phyloP scores from a whole-genome alignment of 1,139 yeast species.

The Trichomonascaceae sp. region DNA sequence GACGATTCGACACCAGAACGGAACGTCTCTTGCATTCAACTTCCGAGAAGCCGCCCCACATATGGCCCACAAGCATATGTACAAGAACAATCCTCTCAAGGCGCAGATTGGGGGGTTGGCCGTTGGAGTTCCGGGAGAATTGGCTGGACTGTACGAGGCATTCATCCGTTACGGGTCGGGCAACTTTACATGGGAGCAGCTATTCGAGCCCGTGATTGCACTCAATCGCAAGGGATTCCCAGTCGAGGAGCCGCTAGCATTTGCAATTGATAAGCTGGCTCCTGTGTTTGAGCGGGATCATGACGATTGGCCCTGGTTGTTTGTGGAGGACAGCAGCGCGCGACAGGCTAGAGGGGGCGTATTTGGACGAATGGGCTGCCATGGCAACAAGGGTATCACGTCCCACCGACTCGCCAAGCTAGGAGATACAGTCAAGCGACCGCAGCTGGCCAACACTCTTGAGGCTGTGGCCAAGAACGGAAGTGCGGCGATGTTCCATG shows the following conservation, averaged over 20 bases:
- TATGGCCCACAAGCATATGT: slow-evolving; percentile 54
- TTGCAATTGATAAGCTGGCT: slow-evolving; percentile 20
- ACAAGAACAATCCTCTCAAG: slow-evolving; percentile 29
- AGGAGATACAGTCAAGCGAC: slow-evolving; percentile 53
- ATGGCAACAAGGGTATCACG: too few species aligned
- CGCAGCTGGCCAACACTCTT: slow-evolving; percentile 52
- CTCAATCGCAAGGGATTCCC: slow-evolving; percentile 58
- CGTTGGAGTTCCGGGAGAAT: slow-evolving; percentile 79
- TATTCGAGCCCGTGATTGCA: slow-evolving; percentile 62
- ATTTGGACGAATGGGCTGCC: too few species aligned
- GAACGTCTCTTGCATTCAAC: slow-evolving; percentile 51
- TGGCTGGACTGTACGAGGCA: slow-evolving; percentile 62
- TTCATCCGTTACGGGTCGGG: slow-evolving; percentile 57
- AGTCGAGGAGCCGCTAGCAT: slow-evolving; percentile 36
- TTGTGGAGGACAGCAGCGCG: slow-evolving; percentile 24
- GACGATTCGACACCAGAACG: slow-evolving; percentile 35
- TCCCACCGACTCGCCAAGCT: slow-evolving; percentile 8
- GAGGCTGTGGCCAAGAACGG: slow-evolving; percentile 62
- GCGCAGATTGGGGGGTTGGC: slow-evolving; percentile 76
- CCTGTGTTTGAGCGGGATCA: slow-evolving; percentile 6
- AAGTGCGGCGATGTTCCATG: slow-evolving; percentile 64
- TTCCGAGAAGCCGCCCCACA: slow-evolving; percentile 84
- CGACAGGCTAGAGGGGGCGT: slow-evolving; percentile 16
- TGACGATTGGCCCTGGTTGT: slow-evolving; percentile 21
- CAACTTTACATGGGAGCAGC: slow-evolving; percentile 52